These are phyloP conservation scores for Hortiboletus flavorubellus DNA, from an alignment of 768 basidiomycete genomes.

Conservation along the genomic window DNA sequence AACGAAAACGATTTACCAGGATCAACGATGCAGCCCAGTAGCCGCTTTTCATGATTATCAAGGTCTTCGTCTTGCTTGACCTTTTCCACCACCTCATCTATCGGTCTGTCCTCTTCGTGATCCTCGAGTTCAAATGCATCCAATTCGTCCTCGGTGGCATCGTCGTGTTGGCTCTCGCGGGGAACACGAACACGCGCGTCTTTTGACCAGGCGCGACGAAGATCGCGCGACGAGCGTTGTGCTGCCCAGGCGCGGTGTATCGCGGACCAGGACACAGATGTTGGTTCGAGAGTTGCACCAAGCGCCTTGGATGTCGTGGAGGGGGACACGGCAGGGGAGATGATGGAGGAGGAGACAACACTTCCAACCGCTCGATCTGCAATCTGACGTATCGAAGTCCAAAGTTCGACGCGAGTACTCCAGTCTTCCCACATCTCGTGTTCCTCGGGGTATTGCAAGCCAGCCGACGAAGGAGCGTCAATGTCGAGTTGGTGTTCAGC, in stretches of 20 bases:
- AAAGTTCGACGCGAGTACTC: conserved; percentile 65
- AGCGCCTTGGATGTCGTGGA: conserved; percentile 20
- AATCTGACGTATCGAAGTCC: conserved; percentile 67
- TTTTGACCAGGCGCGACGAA: conserved; percentile 61
- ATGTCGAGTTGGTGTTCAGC: conserved; percentile 1
- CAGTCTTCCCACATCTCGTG: conserved; percentile 56
- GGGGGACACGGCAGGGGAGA: conserved; percentile 6
- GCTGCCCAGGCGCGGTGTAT: conserved; percentile 65
- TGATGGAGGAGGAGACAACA: conserved; percentile 40
- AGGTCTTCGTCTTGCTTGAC: conserved; percentile 74
- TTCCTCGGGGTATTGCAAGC: conserved; percentile 17
- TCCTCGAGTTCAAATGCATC: conserved; percentile 35
- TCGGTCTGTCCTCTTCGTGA: conserved; percentile 17
- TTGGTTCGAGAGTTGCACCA: conserved; percentile 39
- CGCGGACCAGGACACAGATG: conserved; percentile 62
- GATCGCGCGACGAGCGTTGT: conserved; percentile 45
- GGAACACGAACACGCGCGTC: conserved; percentile 39
- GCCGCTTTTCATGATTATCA: conserved; percentile 74
- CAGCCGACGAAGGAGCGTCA: not conserved
- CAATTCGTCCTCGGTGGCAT: conserved; percentile 30
- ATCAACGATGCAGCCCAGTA: conserved; percentile 86
- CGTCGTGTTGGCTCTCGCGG: conserved; percentile 36
- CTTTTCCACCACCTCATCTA: conserved; percentile 73
- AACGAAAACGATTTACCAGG: conserved; percentile 43
- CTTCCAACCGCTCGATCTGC: conserved; percentile 75